These are phyloP conservation scores for Dendrothele bispora DNA, from an alignment of 768 basidiomycete genomes.

Conservation along the genomic window DNA sequence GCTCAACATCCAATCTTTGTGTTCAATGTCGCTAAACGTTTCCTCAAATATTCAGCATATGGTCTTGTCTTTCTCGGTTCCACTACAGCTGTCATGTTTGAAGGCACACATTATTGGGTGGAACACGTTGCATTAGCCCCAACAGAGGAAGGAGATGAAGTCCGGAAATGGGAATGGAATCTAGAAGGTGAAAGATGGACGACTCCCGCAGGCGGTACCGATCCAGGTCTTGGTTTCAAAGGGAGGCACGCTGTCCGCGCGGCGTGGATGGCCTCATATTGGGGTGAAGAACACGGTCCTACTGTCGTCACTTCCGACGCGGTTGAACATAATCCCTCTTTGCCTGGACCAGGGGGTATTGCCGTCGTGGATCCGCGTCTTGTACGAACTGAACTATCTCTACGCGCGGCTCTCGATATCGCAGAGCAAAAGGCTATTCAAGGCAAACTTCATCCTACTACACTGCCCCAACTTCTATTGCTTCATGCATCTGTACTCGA, in stretches of 20 bases:
- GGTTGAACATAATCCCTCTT: constrained; percentile 27
- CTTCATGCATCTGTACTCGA: constrained; percentile 61
- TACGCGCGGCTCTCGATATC: constrained; percentile 47
- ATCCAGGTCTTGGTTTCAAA: constrained; percentile 61
- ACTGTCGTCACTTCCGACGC: constrained; percentile 38
- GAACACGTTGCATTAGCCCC: constrained; percentile 49
- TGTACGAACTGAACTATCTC: constrained; percentile 52
- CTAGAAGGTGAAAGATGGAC: constrained; percentile 63
- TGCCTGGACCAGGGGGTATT: constrained; percentile 32
- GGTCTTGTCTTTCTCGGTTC: constrained; percentile 42
- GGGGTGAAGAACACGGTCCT: constrained; percentile 49
- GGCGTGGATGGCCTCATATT: constrained; percentile 72
- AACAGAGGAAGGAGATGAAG: constrained; percentile 51
- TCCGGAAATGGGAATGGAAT: constrained; percentile 68
- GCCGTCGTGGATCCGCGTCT: constrained; percentile 55
- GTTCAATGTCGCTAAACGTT: constrained; percentile 43
- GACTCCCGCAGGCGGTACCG: constrained; percentile 59
- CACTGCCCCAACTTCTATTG: constrained; percentile 52
- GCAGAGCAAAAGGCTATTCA: constrained; percentile 39
- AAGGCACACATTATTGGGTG: constrained; percentile 61
- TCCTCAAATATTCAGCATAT: constrained; percentile 50
- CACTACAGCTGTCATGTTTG: constrained; percentile 49
- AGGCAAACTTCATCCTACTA: constrained; percentile 46
- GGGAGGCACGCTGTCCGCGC: constrained; percentile 63
- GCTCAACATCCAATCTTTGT: constrained; percentile 32